Base-by-base conservation (phyloP, 164 flowering plant genomes). In the Liquidambar formosana region DNA sequence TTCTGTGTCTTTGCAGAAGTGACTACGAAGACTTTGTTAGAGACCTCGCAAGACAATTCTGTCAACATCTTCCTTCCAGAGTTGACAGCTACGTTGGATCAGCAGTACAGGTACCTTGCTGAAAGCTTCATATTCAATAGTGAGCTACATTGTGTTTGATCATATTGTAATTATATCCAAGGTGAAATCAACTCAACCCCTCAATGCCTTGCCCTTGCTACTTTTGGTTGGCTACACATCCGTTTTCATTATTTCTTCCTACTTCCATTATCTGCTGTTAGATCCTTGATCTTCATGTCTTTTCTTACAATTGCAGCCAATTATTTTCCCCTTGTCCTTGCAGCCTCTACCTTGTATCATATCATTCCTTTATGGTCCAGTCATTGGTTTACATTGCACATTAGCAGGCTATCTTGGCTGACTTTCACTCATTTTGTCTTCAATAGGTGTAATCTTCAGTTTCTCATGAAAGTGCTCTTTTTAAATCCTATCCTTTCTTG, bases 21-120 rank as follows among this genome's bases (percentile, higher is more conserved):
- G 93, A 90, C 73, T 95, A 95, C 54, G 96, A 88, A 75, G 90
- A 84, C 78, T 90, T 95, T 63, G 66, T 91, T 21, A 82, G 92
- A 70, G 93, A 90, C 23, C 63, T 93, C 23, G 62, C 96, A n/a
- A 86, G 80, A 76, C 95, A 79, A 52, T 75, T 91, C 16, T 66
- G 79, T 75, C 88, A 84, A 23, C 78, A 84, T 70, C 78, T 87
- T 70, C 69, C 87, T 4, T 73, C 86, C 48, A 83, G 92, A 73
- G 73, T 86, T 69, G 92, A 83, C 71, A 84, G 84, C 9, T 93
- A 88, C 77, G 76, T 93, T 91, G 86, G 89, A 57, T 83, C 96
- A 21, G 70, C 79, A 62, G 80, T 95, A 65, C 97, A 95, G 97
- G 99, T 89, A 45, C 64, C 56, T 44, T 54, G 38, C 41, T 64